Conservation (phyloP, 441 rosid genomes). For the Raphanus hybrid region DNA sequence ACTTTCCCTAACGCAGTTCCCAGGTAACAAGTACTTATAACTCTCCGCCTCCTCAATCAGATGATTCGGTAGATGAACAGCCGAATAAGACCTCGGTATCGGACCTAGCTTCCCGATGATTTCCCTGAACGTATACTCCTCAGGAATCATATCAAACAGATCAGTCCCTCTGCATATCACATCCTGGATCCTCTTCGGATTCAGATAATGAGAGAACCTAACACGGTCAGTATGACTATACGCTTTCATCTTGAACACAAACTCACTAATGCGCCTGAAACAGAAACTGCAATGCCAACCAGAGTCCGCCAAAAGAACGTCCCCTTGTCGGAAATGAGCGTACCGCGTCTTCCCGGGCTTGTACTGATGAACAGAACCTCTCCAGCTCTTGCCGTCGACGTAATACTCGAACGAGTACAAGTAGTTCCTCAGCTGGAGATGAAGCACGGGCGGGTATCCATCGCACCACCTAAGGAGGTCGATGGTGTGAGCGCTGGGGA, state of each 20-base stretch:
- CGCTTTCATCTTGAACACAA: conserved; percentile 93
- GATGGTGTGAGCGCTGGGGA: conserved; percentile 89
- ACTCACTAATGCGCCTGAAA: conserved; percentile 71
- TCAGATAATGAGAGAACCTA: conserved; percentile 77
- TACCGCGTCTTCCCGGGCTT: conserved; percentile 66
- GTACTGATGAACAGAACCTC: conserved; percentile 81
- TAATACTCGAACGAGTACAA: conserved; percentile 80
- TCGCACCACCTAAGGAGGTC: conserved; percentile 90
- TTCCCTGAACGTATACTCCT: conserved; percentile 85
- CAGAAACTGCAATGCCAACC: conserved; percentile 99
- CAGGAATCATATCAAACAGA: conserved; percentile 92
- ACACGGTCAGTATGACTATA: conserved; percentile 88
- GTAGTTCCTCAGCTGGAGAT: conserved; percentile 81
- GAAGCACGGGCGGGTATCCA: conserved; percentile 72
- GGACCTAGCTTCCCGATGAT: conserved; percentile 89
- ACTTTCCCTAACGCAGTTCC: conserved; percentile 79
- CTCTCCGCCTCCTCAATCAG: conserved; percentile 67
- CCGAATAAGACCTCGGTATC: conserved; percentile 74
- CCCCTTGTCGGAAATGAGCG: conserved; percentile 82
- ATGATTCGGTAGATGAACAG: conserved; percentile 76
- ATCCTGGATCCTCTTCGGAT: conserved; percentile 75
- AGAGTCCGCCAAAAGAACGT: conserved; percentile 69
- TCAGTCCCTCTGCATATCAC: conserved; percentile 81
- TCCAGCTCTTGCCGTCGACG: conserved; percentile 83
- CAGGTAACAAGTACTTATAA: conserved; percentile 85